Conservation (phyloP, 2,329 filamentous ascomycete genomes). For the Aspergillus terreus region DNA sequence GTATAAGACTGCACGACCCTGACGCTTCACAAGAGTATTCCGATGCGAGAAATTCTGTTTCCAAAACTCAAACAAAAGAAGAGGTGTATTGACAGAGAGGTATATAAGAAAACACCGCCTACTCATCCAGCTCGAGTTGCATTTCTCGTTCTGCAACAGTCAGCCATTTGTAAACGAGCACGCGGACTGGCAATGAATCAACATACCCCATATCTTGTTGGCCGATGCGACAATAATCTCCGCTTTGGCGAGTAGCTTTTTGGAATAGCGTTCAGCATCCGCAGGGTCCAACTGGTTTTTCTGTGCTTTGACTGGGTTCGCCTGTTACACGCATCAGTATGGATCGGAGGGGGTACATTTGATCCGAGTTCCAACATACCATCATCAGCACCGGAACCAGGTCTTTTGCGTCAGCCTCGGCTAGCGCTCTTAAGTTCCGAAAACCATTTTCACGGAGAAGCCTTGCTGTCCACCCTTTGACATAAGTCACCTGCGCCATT, state of each 20-base stretch:
- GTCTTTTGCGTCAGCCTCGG: slow-evolving; percentile 65
- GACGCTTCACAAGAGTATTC: no score
- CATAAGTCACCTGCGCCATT: slow-evolving; percentile 67
- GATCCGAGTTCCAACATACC: slow-evolving; percentile 37
- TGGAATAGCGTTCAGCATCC: slow-evolving; percentile 58
- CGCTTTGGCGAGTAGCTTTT: slow-evolving; percentile 64
- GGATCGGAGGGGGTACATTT: neutral
- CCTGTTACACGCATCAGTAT: slow-evolving; percentile 39
- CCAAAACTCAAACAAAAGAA: no score
- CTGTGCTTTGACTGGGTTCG: slow-evolving; percentile 60
- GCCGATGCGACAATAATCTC: slow-evolving; percentile 66
- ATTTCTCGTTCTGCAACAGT: slow-evolving; percentile 31
- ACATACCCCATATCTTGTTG: slow-evolving; percentile 61
- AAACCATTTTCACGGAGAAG: slow-evolving; percentile 76
- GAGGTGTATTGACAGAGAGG: no score
- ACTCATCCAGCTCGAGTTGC: slow-evolving; percentile 12
- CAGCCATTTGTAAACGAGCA: neutral
- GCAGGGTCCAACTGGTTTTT: slow-evolving; percentile 51
- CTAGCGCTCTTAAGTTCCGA: slow-evolving; percentile 63
- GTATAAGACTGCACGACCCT: no score
- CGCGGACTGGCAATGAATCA: neutral
- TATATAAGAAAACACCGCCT: neutral
- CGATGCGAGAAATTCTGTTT: no score
- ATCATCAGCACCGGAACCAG: slow-evolving; percentile 69
- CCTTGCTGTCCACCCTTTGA: slow-evolving; percentile 72